phyloP scores from a whole-genome alignment of 257 asterid species.

The Schizonepeta tenuifolia region DNA sequence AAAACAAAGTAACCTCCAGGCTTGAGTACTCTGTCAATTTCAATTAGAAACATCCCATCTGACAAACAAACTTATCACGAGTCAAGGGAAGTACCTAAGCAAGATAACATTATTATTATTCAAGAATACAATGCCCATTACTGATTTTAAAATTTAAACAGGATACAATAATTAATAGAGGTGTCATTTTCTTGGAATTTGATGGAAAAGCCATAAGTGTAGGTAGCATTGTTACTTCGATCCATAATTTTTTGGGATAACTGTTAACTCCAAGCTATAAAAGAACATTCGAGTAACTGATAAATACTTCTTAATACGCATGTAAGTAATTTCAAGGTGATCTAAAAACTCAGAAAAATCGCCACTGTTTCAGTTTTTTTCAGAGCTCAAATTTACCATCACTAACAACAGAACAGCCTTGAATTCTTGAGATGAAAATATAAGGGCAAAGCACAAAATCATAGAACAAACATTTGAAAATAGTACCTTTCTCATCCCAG shows the following conservation, averaged over 20 bases:
- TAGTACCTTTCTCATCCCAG: conserved; percentile 91
- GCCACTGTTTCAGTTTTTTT: not conserved
- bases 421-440: not conserved
- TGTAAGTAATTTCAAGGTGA: not conserved
- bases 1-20: conserved; percentile 97
- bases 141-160: not conserved
- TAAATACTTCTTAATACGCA: not conserved
- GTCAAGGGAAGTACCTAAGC: conserved; percentile 22
- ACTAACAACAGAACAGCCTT: not conserved
- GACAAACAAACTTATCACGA: conserved; percentile 44
- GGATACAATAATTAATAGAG: not conserved
- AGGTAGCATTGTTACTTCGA: not conserved
- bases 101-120: not conserved
- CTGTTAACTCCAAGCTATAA: not conserved
- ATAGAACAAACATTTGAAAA: conserved; percentile 12
- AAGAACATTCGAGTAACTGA: not conserved
- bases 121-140: not conserved
- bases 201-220: not conserved
- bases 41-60: conserved; percentile 85
- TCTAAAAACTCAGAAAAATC: not conserved
- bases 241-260: not conserved
- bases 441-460: conserved; percentile 3
- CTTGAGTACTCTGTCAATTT: conserved; percentile 88
- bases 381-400: not conserved
- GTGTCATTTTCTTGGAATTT: not conserved